Percentiles rank a stretch among this genome's conserved stretches.
Conservation (phyloP, 352 stramenopile species). For the Pythium oligandrum region DNA sequence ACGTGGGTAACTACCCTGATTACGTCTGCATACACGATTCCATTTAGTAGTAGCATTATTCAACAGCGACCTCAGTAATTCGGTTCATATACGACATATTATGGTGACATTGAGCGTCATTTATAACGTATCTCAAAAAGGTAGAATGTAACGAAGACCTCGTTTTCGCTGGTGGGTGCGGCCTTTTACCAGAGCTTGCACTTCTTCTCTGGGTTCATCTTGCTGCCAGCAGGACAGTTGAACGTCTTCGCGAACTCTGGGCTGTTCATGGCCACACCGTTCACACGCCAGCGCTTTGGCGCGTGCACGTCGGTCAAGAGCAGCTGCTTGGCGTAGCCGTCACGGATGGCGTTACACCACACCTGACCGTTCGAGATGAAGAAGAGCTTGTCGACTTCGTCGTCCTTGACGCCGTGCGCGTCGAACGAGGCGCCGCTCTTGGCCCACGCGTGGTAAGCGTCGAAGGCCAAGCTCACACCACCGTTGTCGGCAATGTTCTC, state of each 20-base stretch:
- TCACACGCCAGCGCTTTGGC: slow-evolving; percentile 43
- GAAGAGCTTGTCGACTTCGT: slow-evolving; percentile 46
- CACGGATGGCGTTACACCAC: slow-evolving; percentile 49
- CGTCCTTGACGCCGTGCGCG: slow-evolving; percentile 24
- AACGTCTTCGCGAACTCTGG: slow-evolving; percentile 44
- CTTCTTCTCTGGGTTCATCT: slow-evolving; percentile 53
- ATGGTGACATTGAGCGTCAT: too few relatives aligned
- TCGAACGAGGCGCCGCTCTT: slow-evolving; percentile 22
- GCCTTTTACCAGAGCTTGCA: slow-evolving; percentile 37
- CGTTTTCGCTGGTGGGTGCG: too few relatives aligned
- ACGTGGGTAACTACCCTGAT: too few relatives aligned
- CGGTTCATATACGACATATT: too few relatives aligned
- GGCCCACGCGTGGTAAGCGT: slow-evolving; percentile 38
- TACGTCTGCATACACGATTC: too few relatives aligned
- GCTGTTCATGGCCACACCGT: slow-evolving; percentile 63
- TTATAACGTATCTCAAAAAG: too few relatives aligned
- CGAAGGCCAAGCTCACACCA: slow-evolving; percentile 44
- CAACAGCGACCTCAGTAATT: too few relatives aligned
- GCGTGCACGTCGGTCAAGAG: slow-evolving; percentile 41
- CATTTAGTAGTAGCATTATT: too few relatives aligned
- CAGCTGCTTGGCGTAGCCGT: slow-evolving; percentile 28
- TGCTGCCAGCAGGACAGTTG: slow-evolving; percentile 27
- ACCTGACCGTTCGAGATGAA: slow-evolving; percentile 62
- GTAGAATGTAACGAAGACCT: too few relatives aligned
- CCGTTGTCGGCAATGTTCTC: slow-evolving; percentile 82